A percentile compares a stretch with the other conserved stretches of the same genome.
phyloP scores from a whole-genome alignment of 495 filamentous ascomycete species.

The Chaetomidium leptoderma region DNA sequence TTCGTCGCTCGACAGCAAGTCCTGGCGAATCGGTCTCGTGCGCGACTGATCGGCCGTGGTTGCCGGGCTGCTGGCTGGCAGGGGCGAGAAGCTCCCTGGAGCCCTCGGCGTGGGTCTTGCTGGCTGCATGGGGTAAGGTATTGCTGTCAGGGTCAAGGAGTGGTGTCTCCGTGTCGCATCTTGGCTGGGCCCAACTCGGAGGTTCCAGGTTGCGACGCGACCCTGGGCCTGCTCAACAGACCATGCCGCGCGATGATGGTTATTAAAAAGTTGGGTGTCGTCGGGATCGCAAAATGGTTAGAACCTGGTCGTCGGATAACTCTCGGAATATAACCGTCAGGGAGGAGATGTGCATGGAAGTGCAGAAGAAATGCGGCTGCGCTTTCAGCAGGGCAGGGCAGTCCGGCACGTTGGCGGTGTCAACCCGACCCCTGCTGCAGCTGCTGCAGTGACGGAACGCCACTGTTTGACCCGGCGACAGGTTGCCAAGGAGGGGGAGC shows the following conservation, averaged over 20 bases:
- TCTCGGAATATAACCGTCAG: too few relatives aligned
- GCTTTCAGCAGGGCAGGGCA: background rate
- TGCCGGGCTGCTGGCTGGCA: constrained; percentile 32
- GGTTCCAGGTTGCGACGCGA: background rate
- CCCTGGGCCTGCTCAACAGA: background rate
- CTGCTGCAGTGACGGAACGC: constrained; percentile 8
- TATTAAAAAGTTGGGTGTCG: background rate
- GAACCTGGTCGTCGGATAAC: background rate
- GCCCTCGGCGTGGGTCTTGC: constrained; percentile 45
- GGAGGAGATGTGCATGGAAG: background rate
- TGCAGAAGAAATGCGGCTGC: background rate
- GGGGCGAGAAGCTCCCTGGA: constrained; percentile 55
- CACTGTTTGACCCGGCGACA: constrained; percentile 9
- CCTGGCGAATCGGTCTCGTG: constrained; percentile 38
- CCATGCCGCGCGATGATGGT: background rate
- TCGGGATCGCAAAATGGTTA: background rate
- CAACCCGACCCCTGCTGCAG: constrained; percentile 5
- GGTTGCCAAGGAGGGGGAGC: background rate
- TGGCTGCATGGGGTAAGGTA: constrained; percentile 43
- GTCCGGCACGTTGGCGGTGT: background rate
- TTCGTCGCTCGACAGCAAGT: constrained; percentile 45
- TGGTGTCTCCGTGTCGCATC: constrained; percentile 31
- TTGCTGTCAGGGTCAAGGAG: background rate
- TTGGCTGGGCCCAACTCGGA: constrained; percentile 5
- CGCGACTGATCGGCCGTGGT: constrained; percentile 32